Evolutionary conservation across 1,284 basidiomycete species (phyloP).

Genomic region (Sanghuangporus baumii): DNA sequence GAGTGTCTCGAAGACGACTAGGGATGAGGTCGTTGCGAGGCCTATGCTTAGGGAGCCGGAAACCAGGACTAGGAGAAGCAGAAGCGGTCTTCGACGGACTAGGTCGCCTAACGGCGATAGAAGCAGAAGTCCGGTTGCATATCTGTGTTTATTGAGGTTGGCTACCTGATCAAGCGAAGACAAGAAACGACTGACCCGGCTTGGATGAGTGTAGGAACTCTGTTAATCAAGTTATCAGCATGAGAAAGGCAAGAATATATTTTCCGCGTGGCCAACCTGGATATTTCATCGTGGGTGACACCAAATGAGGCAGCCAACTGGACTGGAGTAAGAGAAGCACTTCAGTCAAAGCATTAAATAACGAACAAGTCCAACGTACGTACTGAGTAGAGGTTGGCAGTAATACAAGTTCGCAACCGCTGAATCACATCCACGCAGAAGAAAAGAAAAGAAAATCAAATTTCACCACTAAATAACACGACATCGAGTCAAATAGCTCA

Average conservation of each 20-base stretch:
- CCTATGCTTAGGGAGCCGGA: conserved; percentile 51
- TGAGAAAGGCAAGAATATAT: background rate
- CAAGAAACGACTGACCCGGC: conserved; percentile 26
- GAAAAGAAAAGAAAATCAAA: too few species aligned
- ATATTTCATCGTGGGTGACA: conserved; percentile 30
- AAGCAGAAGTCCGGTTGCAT: conserved; percentile 52
- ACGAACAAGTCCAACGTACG: conserved; percentile 9
- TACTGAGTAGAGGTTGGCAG: conserved; percentile 34
- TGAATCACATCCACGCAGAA: background rate
- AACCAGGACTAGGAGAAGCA: conserved; percentile 40
- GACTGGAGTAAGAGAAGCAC: conserved; percentile 17
- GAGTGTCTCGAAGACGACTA: conserved; percentile 48
- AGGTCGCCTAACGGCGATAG: conserved; percentile 65
- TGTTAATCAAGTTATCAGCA: background rate
- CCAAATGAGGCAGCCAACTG: conserved; percentile 22
- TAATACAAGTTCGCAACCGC: conserved; percentile 34
- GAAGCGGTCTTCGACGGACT: conserved; percentile 51
- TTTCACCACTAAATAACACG: background rate
- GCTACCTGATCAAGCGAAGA: background rate
- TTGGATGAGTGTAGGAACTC: conserved; percentile 36
- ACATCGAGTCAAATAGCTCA: background rate
- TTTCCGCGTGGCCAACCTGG: conserved; percentile 19
- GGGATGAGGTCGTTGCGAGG: conserved; percentile 42
- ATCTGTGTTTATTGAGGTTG: conserved; percentile 30
- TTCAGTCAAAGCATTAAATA: background rate